Base-by-base conservation (phyloP, 352 stramenopile species). In the Pythium phragmiticola region DNA sequence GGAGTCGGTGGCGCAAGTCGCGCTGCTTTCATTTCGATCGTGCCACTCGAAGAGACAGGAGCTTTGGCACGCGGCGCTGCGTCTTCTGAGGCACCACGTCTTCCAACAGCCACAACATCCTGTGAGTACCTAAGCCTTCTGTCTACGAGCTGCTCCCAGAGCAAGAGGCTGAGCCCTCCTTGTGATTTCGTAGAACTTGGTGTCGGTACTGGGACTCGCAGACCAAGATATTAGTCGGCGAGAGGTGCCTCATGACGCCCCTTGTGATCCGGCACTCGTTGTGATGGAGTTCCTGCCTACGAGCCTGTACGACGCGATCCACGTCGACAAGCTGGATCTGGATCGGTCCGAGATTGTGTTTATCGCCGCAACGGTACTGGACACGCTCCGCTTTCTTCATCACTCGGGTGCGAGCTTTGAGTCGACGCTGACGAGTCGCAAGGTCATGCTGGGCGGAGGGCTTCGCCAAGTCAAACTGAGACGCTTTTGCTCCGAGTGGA, bases 401-500 rank as follows among this genome's bases (percentile, higher is more conserved):
- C 34, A 46, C 13, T 68, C 72, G 8, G 59, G 73, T 1, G 57
- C 76, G 52, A 71, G 57, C 1, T 69, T 92, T 26, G 75, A 77
- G 7, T 66, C 68, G 14, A 80, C 69, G 23, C 69, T 91, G 21
- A 89, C 82, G n/a, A 93, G 84, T 68, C 73, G 74, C 16, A 87
- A 87, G 54, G 80, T 91, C 14, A 80, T 90, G 70, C 45, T 93
- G 21, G 60, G 73, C 12, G 57, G 73, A 12, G 63, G 76, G 30
- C 36, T 28, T 7, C 63, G 64, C 2, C 45, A 65, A 4, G 56
- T 90, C 46, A 90, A 88, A 47, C 33, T 91, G 4, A 70, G 82
- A 19, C 77, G 75, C 33, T 88, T 87, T 70, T 73, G 78, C 17
- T 42, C 72, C 4, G 77, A 90, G 57, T 52, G 77, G 41, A 46